Conservation (phyloP, 1,139 yeast species). For the Pichia terricola region DNA sequence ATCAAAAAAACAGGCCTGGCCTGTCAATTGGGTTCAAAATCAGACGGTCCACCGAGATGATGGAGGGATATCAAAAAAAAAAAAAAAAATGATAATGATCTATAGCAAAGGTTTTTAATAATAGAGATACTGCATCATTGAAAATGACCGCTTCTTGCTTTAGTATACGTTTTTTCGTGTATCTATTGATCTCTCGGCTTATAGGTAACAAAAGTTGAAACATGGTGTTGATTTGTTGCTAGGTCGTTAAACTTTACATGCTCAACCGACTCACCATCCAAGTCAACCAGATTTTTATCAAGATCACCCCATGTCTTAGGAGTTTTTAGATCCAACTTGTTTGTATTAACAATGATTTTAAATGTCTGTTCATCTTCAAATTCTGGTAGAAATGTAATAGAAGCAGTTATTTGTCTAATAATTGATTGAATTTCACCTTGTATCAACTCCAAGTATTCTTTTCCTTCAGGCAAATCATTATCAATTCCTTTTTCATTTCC, state of each 20-base stretch:
- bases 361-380: slow-evolving; percentile 59
- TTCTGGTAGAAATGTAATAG: slow-evolving; percentile 77
- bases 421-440: slow-evolving; percentile 77
- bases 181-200: slow-evolving; percentile 18
- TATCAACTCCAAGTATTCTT: slow-evolving; percentile 32
- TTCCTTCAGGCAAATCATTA: neutral
- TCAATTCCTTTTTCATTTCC: neutral
- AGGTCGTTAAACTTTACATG: slow-evolving; percentile 64
- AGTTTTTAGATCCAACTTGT: slow-evolving; percentile 18
- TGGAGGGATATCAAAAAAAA: no score
- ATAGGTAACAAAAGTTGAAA: slow-evolving; percentile 74
- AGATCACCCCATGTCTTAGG: slow-evolving; percentile 35
- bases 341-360: slow-evolving; percentile 80
- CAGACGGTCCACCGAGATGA: no score
- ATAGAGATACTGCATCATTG: no score
- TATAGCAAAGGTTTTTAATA: no score
- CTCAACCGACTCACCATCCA: slow-evolving; percentile 42
- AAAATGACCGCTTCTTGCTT: no score
- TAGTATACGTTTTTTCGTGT: neutral
- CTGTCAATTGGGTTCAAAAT: no score
- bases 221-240: slow-evolving; percentile 57
- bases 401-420: slow-evolving; percentile 81
- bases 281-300: slow-evolving; percentile 72
- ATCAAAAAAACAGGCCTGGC: no score
- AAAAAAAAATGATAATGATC: no score